phyloP scores from a whole-genome alignment of 2,329 filamentous ascomycete species.

The Aspergillus eucalypticola region DNA sequence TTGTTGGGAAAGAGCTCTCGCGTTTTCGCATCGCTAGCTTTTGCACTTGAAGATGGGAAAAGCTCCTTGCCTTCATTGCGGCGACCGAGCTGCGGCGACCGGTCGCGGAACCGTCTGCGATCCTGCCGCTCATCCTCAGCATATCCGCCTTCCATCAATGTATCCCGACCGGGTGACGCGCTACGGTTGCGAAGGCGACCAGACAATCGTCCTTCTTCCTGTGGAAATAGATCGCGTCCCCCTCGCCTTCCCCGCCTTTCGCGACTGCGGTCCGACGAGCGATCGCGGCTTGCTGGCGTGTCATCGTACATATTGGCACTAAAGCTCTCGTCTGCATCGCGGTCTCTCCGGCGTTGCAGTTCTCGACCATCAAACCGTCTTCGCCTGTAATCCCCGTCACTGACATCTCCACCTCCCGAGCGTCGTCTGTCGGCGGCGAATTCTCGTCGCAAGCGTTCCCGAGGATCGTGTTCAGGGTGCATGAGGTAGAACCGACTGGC shows the following conservation, averaged over 20 bases:
- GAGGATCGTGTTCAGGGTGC: slow-evolving; percentile 84
- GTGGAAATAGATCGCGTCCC: slow-evolving; percentile 42
- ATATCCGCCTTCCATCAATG: slow-evolving; percentile 44
- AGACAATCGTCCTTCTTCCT: slow-evolving; percentile 31
- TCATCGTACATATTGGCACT: slow-evolving; percentile 85
- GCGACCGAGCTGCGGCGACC: slow-evolving; percentile 40
- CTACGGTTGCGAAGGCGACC: slow-evolving; percentile 60
- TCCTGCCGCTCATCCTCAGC: slow-evolving; percentile 39
- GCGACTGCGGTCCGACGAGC: slow-evolving; percentile 31
- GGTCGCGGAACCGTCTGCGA: slow-evolving; percentile 44
- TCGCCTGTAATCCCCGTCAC: slow-evolving; percentile 47
- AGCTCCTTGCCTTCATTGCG: slow-evolving; percentile 56
- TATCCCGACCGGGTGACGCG: slow-evolving; percentile 59
- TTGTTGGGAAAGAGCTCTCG: slow-evolving; percentile 52
- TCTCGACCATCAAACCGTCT: slow-evolving; percentile 65
- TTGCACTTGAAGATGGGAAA: slow-evolving; percentile 51
- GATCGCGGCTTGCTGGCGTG: slow-evolving; percentile 40
- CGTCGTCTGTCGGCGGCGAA: slow-evolving; percentile 49
- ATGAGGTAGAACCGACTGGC: slow-evolving; percentile 89
- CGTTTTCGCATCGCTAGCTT: slow-evolving; percentile 36
- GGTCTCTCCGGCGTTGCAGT: slow-evolving; percentile 42
- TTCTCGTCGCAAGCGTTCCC: slow-evolving; percentile 65
- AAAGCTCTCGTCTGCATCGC: slow-evolving; percentile 60
- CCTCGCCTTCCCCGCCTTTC: slow-evolving; percentile 32
- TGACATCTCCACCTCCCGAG: slow-evolving; percentile 36